A percentile compares a stretch with the other conserved stretches of the same genome.
These are phyloP conservation scores for Rhynchosporium agropyri DNA, from an alignment of 2,329 filamentous ascomycete genomes.

Conservation along the genomic window DNA sequence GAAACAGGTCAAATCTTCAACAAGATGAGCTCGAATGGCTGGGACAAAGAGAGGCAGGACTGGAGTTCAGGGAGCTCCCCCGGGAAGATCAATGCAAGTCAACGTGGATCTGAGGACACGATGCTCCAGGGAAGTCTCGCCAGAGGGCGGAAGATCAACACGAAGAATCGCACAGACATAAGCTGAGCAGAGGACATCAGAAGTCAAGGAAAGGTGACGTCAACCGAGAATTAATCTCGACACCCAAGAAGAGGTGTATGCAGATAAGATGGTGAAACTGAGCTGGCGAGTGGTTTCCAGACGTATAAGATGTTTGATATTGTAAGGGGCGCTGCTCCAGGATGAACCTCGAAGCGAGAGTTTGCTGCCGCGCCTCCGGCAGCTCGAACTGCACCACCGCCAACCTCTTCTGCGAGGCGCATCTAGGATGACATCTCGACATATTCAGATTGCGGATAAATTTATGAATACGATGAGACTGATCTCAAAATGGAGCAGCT, in stretches of 20 bases:
- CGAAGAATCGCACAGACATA: slow-evolving; percentile 13
- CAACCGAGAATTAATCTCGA: slow-evolving; percentile 19
- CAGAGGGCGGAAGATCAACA: slow-evolving; percentile 17
- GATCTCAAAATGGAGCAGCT: neutral
- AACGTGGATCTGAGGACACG: slow-evolving; percentile 23
- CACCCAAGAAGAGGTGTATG: slow-evolving; percentile 19
- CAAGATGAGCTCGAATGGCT: slow-evolving; percentile 22
- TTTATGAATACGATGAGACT: neutral
- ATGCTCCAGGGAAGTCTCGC: slow-evolving; percentile 16
- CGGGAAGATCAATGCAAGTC: slow-evolving; percentile 33
- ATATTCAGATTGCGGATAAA: slow-evolving; percentile 6
- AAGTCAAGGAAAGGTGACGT: slow-evolving; percentile 16
- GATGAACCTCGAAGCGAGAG: slow-evolving; percentile 29
- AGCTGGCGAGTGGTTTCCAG: slow-evolving; percentile 10
- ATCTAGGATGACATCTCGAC: slow-evolving; percentile 17
- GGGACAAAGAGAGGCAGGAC: neutral
- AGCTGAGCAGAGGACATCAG: slow-evolving; percentile 6
- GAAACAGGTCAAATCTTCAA: slow-evolving; percentile 14
- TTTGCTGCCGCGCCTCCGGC: slow-evolving; percentile 14
- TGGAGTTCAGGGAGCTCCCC: slow-evolving; percentile 25
- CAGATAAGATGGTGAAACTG: slow-evolving; percentile 23
- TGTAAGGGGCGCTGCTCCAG: slow-evolving; percentile 15
- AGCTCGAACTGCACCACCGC: slow-evolving; percentile 6
- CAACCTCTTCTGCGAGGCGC: slow-evolving; percentile 18
- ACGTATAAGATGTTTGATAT: slow-evolving; percentile 17